These are phyloP conservation scores for Eucalyptus cladocalyx DNA, from an alignment of 345 rosid species.

Conservation along the genomic window DNA sequence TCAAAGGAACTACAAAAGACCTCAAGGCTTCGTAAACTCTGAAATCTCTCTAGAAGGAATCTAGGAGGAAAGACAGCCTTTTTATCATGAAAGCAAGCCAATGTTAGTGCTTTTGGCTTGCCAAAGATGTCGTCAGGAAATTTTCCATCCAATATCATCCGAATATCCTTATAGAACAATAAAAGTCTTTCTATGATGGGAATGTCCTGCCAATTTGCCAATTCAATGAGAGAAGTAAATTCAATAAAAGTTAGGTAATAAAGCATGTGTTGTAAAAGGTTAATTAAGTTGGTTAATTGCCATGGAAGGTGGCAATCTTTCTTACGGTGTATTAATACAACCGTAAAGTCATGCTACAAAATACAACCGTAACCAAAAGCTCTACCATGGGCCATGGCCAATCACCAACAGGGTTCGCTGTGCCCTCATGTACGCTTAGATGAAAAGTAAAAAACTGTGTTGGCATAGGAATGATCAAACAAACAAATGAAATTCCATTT, in stretches of 20 bases:
- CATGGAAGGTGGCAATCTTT: neutral
- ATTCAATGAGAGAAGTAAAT: too few species aligned
- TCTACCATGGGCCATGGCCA: neutral
- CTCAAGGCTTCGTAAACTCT: neutral
- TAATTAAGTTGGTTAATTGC: neutral
- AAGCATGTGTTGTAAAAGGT: too few species aligned
- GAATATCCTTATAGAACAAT: neutral
- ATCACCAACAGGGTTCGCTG: neutral
- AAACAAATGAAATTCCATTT: neutral
- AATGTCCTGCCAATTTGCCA: neutral
- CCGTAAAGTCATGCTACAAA: neutral
- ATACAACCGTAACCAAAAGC: neutral
- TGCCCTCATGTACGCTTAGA: neutral
- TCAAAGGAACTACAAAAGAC: accelerated
- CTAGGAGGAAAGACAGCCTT: neutral
- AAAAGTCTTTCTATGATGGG: neutral
- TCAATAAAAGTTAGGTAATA: too few species aligned
- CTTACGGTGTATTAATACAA: too few species aligned
- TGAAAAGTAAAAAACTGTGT: neutral
- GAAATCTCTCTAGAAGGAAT: neutral
- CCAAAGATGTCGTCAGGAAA: neutral
- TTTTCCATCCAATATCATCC: neutral
- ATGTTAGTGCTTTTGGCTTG: neutral
- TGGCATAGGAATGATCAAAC: neutral
- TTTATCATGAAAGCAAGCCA: neutral